Percentiles rank a stretch among this genome's conserved stretches.
phyloP scores from a whole-genome alignment of 768 basidiomycete genomes.

The Pilatotrama ljubarskyi region DNA sequence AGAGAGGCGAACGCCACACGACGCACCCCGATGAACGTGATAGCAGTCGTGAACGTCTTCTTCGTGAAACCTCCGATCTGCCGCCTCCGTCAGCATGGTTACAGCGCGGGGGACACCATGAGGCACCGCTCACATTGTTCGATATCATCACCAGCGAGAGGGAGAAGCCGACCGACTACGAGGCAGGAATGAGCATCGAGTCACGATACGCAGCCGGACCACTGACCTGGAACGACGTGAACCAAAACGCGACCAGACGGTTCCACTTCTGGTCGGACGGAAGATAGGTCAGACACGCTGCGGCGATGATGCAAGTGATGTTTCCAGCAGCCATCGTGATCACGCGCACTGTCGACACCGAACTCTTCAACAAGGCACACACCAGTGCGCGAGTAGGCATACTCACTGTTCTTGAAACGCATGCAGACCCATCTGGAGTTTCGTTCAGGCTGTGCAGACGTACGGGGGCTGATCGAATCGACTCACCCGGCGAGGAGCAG shows the following conservation, averaged over 20 bases:
- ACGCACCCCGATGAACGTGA: constrained; percentile 31
- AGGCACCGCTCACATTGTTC: constrained; percentile 21
- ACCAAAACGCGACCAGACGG: constrained; percentile 36
- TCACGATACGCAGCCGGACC: too few species aligned
- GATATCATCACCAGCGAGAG: constrained; percentile 33
- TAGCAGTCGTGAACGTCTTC: constrained; percentile 31
- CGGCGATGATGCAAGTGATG: constrained; percentile 36
- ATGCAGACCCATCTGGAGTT: constrained; percentile 16
- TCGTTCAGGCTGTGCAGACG: not conserved
- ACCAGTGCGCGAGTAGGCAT: not conserved
- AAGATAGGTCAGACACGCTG: constrained; percentile 32
- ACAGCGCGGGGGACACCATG: not conserved
- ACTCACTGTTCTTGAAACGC: constrained; percentile 22
- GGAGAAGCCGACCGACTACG: constrained; percentile 28
- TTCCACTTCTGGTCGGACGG: constrained; percentile 32
- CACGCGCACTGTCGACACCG: constrained; percentile 5
- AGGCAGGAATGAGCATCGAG: not conserved
- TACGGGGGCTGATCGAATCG: not conserved
- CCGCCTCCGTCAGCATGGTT: not conserved
- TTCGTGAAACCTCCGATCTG: constrained; percentile 34
- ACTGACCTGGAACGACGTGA: constrained; percentile 28
- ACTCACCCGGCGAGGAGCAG: constrained; percentile 20
- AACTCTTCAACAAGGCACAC: not conserved
- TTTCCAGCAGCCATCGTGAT: constrained; percentile 25
- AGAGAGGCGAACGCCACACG: not conserved